Conservation (phyloP, 441 rosid species). For the Populus hybrid region DNA sequence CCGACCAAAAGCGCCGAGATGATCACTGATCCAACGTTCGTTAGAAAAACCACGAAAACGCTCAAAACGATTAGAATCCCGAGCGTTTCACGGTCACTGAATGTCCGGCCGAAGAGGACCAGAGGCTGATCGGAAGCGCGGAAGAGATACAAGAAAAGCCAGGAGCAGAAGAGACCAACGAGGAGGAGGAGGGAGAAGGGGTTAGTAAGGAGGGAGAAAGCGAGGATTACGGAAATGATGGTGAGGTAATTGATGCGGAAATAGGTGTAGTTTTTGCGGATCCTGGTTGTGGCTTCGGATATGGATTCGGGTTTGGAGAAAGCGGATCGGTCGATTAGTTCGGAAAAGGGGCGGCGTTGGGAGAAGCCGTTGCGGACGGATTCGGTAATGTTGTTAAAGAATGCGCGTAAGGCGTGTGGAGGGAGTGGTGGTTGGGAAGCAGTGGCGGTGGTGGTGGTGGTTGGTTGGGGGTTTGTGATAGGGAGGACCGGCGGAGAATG, state of each 20-base stretch:
- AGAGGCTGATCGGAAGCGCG: constrained; percentile 74
- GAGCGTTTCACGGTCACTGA: constrained; percentile 60
- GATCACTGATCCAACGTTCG: constrained; percentile 60
- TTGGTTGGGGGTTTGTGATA: constrained; percentile 29
- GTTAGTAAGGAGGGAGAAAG: constrained; percentile 56
- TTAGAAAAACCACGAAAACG: constrained; percentile 55
- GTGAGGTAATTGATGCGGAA: constrained; percentile 66
- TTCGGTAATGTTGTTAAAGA: constrained; percentile 42
- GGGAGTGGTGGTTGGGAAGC: constrained; percentile 38
- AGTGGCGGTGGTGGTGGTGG: not conserved
- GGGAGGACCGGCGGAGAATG: constrained; percentile 38
- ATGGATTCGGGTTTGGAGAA: constrained; percentile 65
- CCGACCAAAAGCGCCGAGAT: constrained; percentile 68
- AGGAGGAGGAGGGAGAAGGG: constrained; percentile 70
- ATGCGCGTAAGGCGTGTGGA: constrained; percentile 49
- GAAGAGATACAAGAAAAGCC: constrained; percentile 73
- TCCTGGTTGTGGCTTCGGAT: constrained; percentile 51
- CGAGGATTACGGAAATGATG: constrained; percentile 42
- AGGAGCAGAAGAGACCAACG: constrained; percentile 51
- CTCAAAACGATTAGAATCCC: constrained; percentile 45
- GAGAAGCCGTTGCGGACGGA: constrained; percentile 50
- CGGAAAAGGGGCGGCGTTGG: constrained; percentile 75
- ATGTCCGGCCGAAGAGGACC: constrained; percentile 56
- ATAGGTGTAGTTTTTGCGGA: constrained; percentile 62
- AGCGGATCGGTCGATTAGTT: constrained; percentile 58